These are phyloP conservation scores for Volvox reticuliferus DNA, from an alignment of 139 green algal species.

Conservation along the genomic window DNA sequence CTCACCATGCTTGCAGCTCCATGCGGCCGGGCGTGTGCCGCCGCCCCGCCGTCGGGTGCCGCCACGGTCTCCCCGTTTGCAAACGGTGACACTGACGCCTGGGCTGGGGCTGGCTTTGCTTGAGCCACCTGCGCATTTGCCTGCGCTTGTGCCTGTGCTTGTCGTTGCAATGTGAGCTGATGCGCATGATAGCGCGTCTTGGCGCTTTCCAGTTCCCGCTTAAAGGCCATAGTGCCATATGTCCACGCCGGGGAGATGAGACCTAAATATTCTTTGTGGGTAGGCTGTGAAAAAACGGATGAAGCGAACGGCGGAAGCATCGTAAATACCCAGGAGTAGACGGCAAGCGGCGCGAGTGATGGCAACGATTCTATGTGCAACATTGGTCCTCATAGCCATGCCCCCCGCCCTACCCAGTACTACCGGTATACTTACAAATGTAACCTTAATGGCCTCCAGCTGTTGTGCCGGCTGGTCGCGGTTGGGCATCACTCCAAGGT, in stretches of 20 bases:
- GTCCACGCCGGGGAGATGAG: slow-evolving; percentile 31
- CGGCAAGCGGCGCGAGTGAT: neutral
- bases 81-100: neutral
- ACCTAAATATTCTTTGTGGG: neutral
- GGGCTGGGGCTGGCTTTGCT: neutral
- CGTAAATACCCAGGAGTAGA: too few relatives aligned
- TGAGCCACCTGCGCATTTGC: neutral
- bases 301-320: neutral
- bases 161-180: slow-evolving; percentile 3
- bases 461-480: neutral
- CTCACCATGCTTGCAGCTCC: neutral
- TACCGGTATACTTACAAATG: neutral
- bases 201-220: slow-evolving; percentile 18
- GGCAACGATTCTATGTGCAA: neutral
- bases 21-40: neutral
- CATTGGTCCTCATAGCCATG: neutral
- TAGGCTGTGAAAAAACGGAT: slow-evolving; percentile 2
- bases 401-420: neutral
- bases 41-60: neutral
- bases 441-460: slow-evolving; percentile 3
- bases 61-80: neutral
- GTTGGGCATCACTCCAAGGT: neutral
- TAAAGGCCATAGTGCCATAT: neutral
- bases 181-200: neutral
- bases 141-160: neutral